phyloP scores from a whole-genome alignment of 2,329 filamentous ascomycete species.

The Aspergillus niger region DNA sequence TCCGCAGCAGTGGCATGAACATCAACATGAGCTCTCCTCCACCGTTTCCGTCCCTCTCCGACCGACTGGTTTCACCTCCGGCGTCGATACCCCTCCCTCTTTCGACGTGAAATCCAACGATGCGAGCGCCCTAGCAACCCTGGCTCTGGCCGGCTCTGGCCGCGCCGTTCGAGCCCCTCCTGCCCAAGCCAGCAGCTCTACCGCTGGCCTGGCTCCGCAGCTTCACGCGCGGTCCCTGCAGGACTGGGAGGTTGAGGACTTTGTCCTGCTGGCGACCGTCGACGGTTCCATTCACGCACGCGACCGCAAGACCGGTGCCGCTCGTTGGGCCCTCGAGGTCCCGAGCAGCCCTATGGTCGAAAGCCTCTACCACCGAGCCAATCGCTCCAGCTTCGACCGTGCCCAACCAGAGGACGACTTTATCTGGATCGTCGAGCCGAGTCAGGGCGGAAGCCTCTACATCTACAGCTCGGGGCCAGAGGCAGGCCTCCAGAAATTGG shows the following conservation, averaged over 20 bases:
- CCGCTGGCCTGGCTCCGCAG: slow-evolving; percentile 74
- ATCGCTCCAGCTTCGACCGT: slow-evolving; percentile 63
- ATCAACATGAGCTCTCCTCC: slow-evolving; percentile 29
- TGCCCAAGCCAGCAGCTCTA: slow-evolving; percentile 66
- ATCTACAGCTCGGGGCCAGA: slow-evolving; percentile 71
- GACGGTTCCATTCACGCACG: slow-evolving; percentile 93
- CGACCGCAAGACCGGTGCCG: slow-evolving; percentile 80
- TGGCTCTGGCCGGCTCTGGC: slow-evolving; percentile 78
- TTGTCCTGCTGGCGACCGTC: slow-evolving; percentile 99
- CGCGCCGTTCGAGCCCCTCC: slow-evolving; percentile 92
- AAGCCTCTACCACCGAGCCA: slow-evolving; percentile 76
- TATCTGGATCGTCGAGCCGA: slow-evolving; percentile 94
- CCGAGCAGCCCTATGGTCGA: slow-evolving; percentile 83
- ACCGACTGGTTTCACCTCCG: slow-evolving; percentile 24
- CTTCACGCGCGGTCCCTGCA: slow-evolving; percentile 93
- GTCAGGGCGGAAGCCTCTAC: slow-evolving; percentile 81
- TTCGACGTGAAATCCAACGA: slow-evolving; percentile 53
- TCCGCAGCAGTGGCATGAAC: slow-evolving; percentile 62
- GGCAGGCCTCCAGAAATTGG: slow-evolving; percentile 50
- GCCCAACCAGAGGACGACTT: slow-evolving; percentile 73
- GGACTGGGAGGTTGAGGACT: slow-evolving; percentile 99
- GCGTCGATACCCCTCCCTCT: slow-evolving; percentile 24
- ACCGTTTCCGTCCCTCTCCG: slow-evolving; percentile 32
- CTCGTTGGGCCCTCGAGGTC: slow-evolving; percentile 82
- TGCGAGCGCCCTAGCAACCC: slow-evolving; percentile 96